Evolutionary conservation across 306 rosid species (phyloP).

Genomic region (Malus sylvestris): DNA sequence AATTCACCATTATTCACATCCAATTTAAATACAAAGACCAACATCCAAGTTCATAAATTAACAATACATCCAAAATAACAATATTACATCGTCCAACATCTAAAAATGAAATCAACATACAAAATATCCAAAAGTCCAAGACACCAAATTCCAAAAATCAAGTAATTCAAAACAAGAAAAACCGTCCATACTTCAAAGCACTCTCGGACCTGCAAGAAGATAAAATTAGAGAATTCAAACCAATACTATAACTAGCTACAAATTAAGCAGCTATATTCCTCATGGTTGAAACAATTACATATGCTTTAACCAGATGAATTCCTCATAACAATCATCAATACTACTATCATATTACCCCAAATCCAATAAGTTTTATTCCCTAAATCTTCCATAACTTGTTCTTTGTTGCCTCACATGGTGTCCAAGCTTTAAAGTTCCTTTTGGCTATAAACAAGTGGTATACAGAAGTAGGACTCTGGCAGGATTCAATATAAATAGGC

Average conservation of each 20-base stretch:
- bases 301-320: background rate
- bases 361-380: background rate
- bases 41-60: no score
- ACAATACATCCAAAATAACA: no score
- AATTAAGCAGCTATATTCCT: background rate
- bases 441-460: no score
- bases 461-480: no score
- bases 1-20: no score
- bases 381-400: background rate
- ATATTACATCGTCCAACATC: no score
- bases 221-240: background rate
- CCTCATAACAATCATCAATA: background rate
- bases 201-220: conserved; percentile 71
- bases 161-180: conserved; percentile 50
- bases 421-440: background rate
- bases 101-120: no score
- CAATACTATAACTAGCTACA: background rate
- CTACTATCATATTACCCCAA: background rate
- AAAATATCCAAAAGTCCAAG: no score
- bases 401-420: background rate
- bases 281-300: background rate
- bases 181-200: conserved; percentile 78
- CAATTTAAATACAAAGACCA: no score
- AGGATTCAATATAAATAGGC: conserved; percentile 5
- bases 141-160: no score